phyloP scores from a whole-genome alignment of 257 asterid species.

The Plantago major region DNA sequence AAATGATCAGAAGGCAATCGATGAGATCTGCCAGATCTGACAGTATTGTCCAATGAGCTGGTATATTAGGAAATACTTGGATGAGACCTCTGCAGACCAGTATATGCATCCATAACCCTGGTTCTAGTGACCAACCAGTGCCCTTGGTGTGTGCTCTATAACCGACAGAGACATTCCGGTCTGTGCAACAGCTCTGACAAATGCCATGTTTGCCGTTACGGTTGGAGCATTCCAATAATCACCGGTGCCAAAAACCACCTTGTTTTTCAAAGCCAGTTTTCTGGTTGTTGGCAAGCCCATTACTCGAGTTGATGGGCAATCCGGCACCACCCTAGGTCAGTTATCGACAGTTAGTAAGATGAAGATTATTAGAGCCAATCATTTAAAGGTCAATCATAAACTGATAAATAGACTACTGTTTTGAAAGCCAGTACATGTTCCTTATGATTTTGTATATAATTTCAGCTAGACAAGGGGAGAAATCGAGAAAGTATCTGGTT shows the following conservation, averaged over 20 bases:
- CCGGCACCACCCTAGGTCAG: constrained; percentile 70
- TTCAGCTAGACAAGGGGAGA: neutral
- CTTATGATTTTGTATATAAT: constrained; percentile 4
- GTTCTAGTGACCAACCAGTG: constrained; percentile 71
- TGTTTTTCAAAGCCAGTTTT: constrained; percentile 81
- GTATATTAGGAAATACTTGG: too few relatives aligned
- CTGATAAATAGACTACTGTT: neutral
- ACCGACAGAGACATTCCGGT: constrained; percentile 80
- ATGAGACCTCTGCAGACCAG: constrained; percentile 2
- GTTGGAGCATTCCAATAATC: constrained; percentile 82
- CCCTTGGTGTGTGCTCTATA: constrained; percentile 76
- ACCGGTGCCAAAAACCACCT: constrained; percentile 91
- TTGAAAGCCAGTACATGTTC: neutral
- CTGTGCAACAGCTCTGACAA: constrained; percentile 84
- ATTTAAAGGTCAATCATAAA: constrained; percentile 7
- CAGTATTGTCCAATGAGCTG: neutral
- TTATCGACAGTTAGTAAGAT: constrained; percentile 20
- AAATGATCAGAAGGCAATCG: neutral
- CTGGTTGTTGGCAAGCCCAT: constrained; percentile 77
- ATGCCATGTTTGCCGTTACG: constrained; percentile 86
- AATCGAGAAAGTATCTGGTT: too few relatives aligned
- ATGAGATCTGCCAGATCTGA: too few relatives aligned
- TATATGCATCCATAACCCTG: neutral
- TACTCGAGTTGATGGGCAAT: constrained; percentile 73
- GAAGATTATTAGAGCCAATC: neutral